Evolutionary conservation across 805 yeast genomes (phyloP), one percentile per base, ranked within the genome.

Genomic region (Lipomyces anomalus): DNA sequence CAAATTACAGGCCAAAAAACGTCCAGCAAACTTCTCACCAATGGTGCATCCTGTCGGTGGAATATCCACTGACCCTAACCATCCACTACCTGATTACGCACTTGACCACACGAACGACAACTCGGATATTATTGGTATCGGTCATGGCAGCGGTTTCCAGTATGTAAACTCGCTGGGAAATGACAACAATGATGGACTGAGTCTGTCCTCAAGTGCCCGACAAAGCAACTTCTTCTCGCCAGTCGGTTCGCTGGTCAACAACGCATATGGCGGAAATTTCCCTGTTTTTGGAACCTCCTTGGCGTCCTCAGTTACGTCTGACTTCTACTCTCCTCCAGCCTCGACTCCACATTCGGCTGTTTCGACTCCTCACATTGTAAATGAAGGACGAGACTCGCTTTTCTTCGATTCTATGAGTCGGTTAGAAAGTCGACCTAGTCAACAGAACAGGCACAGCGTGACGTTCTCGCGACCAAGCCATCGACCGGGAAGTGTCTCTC

Each of bases 41-140:
- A 48, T 48, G 52, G 47, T 46, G 11, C 17, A 9, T n/a, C 32
- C 46, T 3, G 43, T 36, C 18, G 48, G 41, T 17, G 40, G 46
- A 6, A 39, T 44, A 9, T 28, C 42, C 34, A 46, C 30, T 13
- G 30, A 26, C 30, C 11, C 16, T 23, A 24, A 79, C 3, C 65
- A 42, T 9, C 74, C 69, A 6, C 71, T 53, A 13, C 52, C 57
- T 0, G 57, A 53, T 33, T 53, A 52, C 30, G 36, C 18, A 7
- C 44, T 53, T 4, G 53, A 50, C 20, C 18, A 21, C 2, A 13
- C 44, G n/a, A n/a, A 21, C 16, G 33, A 17, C 35, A 21, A 11
- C 11, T 38, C 42, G 6, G 36, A 34, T 6, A n/a, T 38, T 17
- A 11, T 6, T n/a, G 17, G 9, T n/a, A 17, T 6, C 23, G 36